Percentiles rank a stretch among this genome's conserved stretches.
Conservation (phyloP, 2,329 filamentous ascomycete species). For the Aspergillus tamarii region DNA sequence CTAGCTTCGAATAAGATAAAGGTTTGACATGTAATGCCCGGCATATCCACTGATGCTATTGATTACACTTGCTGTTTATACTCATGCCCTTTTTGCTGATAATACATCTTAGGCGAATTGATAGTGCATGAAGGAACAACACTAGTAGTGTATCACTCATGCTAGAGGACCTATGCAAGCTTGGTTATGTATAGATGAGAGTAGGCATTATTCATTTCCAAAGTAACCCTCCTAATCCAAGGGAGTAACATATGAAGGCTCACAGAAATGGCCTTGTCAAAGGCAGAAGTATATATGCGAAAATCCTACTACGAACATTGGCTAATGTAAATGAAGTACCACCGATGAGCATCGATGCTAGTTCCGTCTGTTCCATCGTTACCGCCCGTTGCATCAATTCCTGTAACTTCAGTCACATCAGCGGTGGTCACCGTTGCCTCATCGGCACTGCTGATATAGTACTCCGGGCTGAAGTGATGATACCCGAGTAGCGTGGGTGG, state of each 20-base stretch:
- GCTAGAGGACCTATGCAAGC: neutral
- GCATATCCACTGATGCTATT: no score
- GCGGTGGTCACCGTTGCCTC: slow-evolving; percentile 24
- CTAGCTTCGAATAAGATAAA: neutral
- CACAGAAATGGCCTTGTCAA: neutral
- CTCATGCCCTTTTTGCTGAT: no score
- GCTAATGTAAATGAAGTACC: slow-evolving; percentile 26
- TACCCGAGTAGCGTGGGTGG: slow-evolving; percentile 31
- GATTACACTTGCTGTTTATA: no score
- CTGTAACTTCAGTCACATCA: slow-evolving; percentile 31
- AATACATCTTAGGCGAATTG: no score
- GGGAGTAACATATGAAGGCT: neutral
- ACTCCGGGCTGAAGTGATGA: slow-evolving; percentile 36
- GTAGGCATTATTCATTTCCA: no score
- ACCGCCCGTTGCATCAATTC: slow-evolving; percentile 28
- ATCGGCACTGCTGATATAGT: slow-evolving; percentile 34
- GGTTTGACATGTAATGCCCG: no score
- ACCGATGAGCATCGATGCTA: slow-evolving; percentile 30
- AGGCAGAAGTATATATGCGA: neutral
- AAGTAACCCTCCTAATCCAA: no score
- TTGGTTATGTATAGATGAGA: no score
- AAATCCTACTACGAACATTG: neutral
- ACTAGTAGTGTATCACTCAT: no score
- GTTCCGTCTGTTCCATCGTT: slow-evolving; percentile 28
- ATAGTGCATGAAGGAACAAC: rapidly evolving